Evolutionary conservation across 768 basidiomycete species (phyloP), one percentile per base, ranked within the genome.

Genomic region (Stropharia rugosoannulata): DNA sequence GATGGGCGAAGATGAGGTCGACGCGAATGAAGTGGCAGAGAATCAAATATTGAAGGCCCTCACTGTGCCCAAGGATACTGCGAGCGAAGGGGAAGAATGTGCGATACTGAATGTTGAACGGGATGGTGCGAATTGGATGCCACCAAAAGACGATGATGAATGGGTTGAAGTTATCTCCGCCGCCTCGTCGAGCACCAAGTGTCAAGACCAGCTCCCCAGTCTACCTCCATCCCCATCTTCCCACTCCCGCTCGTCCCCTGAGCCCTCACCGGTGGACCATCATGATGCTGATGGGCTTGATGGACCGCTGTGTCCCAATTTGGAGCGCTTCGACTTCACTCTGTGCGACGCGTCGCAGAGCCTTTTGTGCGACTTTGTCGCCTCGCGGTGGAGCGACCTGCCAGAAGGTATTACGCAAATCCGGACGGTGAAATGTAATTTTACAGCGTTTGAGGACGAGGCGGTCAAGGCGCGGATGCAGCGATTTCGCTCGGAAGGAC

Each of bases 331-430:
- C 44, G 65, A 67, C 51, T 63, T 67, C 37, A 65, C 62, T 1
- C 58, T 67, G n/a, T 62, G 62, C 56, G 62, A 64, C 13, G 66
- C 63, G n/a, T 67, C 68, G 11, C 68, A 69, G 36, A 42, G 40
- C 13, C 43, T 66, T 10, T 36, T 69, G 13, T 66, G 66, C 32
- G 55, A 68, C 35, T 66, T 69, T 38, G 54, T 66, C 19, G 51
- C 54, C 3, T 69, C 66, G 11, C 51, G 68, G n/a, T 66, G 65
- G 60, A 46, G 47, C 16, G 45, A 59, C 36, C 29, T 60, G 15
- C 61, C 63, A 0, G 40, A 53, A 8, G 59, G 59, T 18, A 59
- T 65, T 16, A 16, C 57, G 25, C 57, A 52, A 18, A 49, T 68
- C 46, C 59, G 57, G 49, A 59, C 59, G 6, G 59, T 67, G 37